Percentiles rank a stretch among this genome's conserved stretches.
phyloP scores from a whole-genome alignment of 331 rosid genomes.

The Pyracantha coccinea region DNA sequence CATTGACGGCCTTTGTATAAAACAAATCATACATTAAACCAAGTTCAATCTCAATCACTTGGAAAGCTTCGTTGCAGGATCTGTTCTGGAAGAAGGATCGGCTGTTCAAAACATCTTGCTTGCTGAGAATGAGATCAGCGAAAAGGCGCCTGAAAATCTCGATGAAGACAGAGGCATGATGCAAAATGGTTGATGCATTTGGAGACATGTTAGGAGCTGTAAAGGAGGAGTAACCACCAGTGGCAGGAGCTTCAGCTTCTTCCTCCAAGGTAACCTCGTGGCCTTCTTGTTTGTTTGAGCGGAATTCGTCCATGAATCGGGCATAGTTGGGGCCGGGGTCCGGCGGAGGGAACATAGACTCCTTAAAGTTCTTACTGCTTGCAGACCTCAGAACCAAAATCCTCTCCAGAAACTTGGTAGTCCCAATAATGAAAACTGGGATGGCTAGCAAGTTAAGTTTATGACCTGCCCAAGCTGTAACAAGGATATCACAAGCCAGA shows the following conservation, averaged over 20 bases:
- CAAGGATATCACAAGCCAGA: not conserved
- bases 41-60: constrained; percentile 45
- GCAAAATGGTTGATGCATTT: not conserved
- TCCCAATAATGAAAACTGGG: constrained; percentile 24
- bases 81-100: constrained; percentile 10
- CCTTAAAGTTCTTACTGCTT: constrained; percentile 19
- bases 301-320: constrained; percentile 14
- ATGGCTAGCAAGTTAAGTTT: constrained; percentile 7
- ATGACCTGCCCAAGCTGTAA: constrained; percentile 3
- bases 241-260: constrained; percentile 6
- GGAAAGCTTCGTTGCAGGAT: constrained; percentile 10
- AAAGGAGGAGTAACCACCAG: not conserved
- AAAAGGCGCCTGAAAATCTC: constrained; percentile 21
- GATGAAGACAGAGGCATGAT: constrained; percentile 20
- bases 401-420: constrained; percentile 32
- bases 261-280: not conserved
- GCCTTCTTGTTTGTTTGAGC: constrained; percentile 15
- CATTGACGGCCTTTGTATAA: constrained; percentile 25
- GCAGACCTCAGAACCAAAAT: constrained; percentile 30
- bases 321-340: constrained; percentile 30
- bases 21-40: constrained; percentile 38
- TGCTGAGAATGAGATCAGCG: constrained; percentile 33
- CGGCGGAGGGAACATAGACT: constrained; percentile 23
- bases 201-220: not conserved
- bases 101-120: constrained; percentile 14